phyloP scores from a whole-genome alignment of 306 rosid genomes.

The Cucumis cinereus region DNA sequence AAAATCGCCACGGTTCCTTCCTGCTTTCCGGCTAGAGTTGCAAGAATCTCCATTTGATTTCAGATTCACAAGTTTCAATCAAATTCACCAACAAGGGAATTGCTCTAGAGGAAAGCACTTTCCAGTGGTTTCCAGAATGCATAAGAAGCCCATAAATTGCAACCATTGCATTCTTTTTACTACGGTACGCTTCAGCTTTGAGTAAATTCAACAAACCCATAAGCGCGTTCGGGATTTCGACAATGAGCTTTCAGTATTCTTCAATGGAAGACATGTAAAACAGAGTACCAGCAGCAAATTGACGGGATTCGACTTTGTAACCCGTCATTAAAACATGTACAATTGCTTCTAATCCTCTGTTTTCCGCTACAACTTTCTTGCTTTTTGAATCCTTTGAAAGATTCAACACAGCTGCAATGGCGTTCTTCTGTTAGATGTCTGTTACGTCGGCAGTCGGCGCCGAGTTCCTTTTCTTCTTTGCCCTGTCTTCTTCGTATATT shows the following conservation, averaged over 20 bases:
- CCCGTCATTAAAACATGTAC: slow-evolving; percentile 43
- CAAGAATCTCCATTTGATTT: slow-evolving; percentile 48
- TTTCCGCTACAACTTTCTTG: slow-evolving; percentile 29
- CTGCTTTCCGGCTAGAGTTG: slow-evolving; percentile 45
- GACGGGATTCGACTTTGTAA: slow-evolving; percentile 30
- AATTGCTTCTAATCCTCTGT: slow-evolving; percentile 41
- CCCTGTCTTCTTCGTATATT: too few species aligned
- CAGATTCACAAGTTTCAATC: slow-evolving; percentile 23
- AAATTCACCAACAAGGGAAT: slow-evolving; percentile 36
- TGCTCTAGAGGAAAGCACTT: slow-evolving; percentile 32
- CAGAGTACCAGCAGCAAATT: slow-evolving; percentile 55
- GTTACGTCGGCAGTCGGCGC: too few species aligned
- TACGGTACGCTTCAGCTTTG: slow-evolving; percentile 27
- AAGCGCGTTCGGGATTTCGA: slow-evolving; percentile 39
- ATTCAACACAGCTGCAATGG: slow-evolving; percentile 61
- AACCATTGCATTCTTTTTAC: slow-evolving; percentile 62
- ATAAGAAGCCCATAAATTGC: slow-evolving; percentile 48
- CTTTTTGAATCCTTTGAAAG: slow-evolving; percentile 52
- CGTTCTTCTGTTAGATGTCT: slow-evolving; percentile 66
- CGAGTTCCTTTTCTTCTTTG: too few species aligned
- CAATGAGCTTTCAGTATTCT: slow-evolving; percentile 38
- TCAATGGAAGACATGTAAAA: slow-evolving; percentile 59
- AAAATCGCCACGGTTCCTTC: slow-evolving; percentile 38
- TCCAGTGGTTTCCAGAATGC: slow-evolving; percentile 36
- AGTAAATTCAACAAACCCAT: slow-evolving; percentile 40